phyloP scores from a whole-genome alignment of 2,329 filamentous ascomycete species.

The Trichoderma endophyticum region DNA sequence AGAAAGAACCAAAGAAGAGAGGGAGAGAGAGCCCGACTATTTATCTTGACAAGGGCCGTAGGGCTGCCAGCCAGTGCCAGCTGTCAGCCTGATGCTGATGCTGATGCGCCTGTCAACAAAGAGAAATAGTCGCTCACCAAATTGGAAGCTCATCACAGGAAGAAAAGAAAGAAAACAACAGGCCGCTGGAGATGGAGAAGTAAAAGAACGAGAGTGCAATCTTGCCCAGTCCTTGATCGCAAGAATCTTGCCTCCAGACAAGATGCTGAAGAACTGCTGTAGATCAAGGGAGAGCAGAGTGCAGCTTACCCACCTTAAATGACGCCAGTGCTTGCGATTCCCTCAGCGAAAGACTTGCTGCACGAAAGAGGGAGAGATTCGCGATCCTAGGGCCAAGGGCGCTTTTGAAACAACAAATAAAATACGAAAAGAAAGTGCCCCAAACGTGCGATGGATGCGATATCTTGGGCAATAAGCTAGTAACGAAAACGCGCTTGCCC shows the following conservation, averaged over 20 bases:
- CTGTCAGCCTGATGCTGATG: constrained; percentile 10
- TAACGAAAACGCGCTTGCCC: neutral
- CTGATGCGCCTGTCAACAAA: neutral
- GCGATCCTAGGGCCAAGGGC: neutral
- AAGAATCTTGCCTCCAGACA: neutral
- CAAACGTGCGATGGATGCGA: neutral
- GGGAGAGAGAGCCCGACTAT: neutral
- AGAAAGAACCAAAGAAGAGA: neutral
- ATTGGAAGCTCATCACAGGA: neutral
- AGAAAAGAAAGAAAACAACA: neutral
- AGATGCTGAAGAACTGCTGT: neutral
- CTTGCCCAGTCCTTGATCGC: neutral
- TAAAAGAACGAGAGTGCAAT: neutral
- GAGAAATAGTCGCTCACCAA: neutral
- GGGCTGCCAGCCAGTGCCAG: neutral
- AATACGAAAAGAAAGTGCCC: neutral
- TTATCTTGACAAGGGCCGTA: neutral
- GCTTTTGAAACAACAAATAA: neutral
- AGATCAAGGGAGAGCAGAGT: neutral
- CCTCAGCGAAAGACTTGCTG: neutral
- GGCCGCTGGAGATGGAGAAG: neutral
- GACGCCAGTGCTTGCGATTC: neutral
- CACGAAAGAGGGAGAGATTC: neutral
- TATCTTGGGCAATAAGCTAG: neutral
- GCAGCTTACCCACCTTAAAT: constrained; percentile 4